These are phyloP conservation scores for Epichloe baconii DNA, from an alignment of 2,329 filamentous ascomycete genomes.

Conservation along the genomic window DNA sequence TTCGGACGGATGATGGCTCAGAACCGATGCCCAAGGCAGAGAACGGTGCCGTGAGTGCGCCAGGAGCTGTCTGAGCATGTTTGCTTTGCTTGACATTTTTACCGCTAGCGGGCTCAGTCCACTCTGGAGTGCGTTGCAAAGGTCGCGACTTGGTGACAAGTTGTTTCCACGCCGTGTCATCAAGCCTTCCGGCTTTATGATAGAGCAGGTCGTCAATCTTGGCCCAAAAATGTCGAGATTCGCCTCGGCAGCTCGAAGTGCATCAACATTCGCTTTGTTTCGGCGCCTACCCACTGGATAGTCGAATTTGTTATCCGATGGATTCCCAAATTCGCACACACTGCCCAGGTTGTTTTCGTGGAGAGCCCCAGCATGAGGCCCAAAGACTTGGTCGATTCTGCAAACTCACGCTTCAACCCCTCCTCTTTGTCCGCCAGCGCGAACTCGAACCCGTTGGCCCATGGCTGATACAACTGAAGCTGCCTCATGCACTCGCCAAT, in stretches of 20 bases:
- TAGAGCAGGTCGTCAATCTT: neutral
- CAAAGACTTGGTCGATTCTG: slow-evolving; percentile 5
- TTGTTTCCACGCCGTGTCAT: slow-evolving; percentile 2
- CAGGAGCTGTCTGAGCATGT: neutral
- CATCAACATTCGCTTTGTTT: slow-evolving; percentile 29
- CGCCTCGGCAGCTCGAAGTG: slow-evolving; percentile 31
- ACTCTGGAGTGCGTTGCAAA: slow-evolving; percentile 35
- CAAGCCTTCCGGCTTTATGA: neutral
- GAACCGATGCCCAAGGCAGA: slow-evolving; percentile 12
- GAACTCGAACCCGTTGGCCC: slow-evolving; percentile 28
- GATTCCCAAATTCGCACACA: slow-evolving; percentile 16
- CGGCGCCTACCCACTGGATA: slow-evolving; percentile 31
- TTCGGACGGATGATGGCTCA: neutral
- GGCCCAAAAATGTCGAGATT: slow-evolving; percentile 4
- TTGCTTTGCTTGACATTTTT: neutral
- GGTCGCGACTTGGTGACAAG: slow-evolving; percentile 21
- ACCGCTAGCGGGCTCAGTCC: slow-evolving; percentile 24
- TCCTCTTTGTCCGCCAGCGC: slow-evolving; percentile 12
- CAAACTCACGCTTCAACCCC: slow-evolving; percentile 16
- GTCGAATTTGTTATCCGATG: slow-evolving; percentile 25
- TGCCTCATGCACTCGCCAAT: slow-evolving; percentile 30
- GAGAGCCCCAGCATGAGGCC: slow-evolving; percentile 8
- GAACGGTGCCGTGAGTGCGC: slow-evolving; percentile 11
- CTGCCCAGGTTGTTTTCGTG: slow-evolving; percentile 7
- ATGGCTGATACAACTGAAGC: slow-evolving; percentile 33